Evolutionary conservation across 495 filamentous ascomycete species (phyloP).

Genomic region (Astrothelium subdiscretum): DNA sequence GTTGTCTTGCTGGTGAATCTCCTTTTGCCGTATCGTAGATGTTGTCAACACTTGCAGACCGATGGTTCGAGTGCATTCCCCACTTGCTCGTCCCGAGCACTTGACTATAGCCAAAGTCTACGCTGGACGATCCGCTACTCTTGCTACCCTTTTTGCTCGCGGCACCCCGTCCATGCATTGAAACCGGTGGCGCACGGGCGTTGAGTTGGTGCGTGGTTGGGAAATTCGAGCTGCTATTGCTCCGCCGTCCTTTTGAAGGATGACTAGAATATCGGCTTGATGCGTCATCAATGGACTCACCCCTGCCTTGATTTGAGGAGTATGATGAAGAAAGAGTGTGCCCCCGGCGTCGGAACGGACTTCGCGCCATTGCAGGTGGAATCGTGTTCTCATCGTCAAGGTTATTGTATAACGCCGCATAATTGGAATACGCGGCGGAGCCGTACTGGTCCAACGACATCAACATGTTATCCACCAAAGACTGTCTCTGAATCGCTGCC

Average conservation of each 20-base stretch:
- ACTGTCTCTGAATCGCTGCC: neutral
- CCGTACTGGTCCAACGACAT: constrained; percentile 66
- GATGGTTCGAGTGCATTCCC: constrained; percentile 39
- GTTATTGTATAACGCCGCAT: constrained; percentile 24
- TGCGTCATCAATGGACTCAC: constrained; percentile 49
- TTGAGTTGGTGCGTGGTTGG: constrained; percentile 27
- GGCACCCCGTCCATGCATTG: neutral
- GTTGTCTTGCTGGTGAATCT: neutral
- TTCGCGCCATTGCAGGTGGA: constrained; percentile 19
- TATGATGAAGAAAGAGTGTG: constrained; percentile 56
- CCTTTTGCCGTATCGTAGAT: constrained; percentile 27
- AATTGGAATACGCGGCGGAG: constrained; percentile 26
- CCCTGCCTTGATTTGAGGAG: constrained; percentile 58
- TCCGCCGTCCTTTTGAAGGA: constrained; percentile 51
- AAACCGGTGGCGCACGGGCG: neutral
- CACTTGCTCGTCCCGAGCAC: constrained; percentile 44
- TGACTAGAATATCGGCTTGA: constrained; percentile 48
- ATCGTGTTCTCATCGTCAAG: constrained; percentile 34
- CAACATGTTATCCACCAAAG: constrained; percentile 62
- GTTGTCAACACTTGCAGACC: constrained; percentile 72
- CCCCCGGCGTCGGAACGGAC: constrained; percentile 42
- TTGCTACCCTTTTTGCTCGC: constrained; percentile 55
- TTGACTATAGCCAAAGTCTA: constrained; percentile 51
- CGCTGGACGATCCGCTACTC: constrained; percentile 57
- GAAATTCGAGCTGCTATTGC: constrained; percentile 72